These are phyloP conservation scores for Anacardium occidentale DNA, from an alignment of 345 rosid species.

Conservation along the genomic window DNA sequence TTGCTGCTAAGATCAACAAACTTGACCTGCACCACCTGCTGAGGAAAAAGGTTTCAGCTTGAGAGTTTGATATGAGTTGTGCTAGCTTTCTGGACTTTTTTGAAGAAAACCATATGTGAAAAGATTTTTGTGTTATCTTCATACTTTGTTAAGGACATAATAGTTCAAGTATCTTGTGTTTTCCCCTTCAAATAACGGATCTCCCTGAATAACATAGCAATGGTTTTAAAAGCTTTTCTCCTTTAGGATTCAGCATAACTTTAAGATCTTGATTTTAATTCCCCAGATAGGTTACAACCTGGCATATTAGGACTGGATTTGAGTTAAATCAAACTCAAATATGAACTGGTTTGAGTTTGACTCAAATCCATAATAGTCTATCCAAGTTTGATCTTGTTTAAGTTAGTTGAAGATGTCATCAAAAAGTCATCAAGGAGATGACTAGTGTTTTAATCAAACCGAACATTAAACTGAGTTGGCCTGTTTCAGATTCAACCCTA, in stretches of 20 bases:
- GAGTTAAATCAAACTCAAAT: too few relatives aligned
- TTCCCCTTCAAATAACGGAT: not conserved
- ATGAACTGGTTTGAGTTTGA: too few relatives aligned
- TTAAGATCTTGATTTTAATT: not conserved
- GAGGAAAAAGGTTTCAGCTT: slow-evolving; percentile 39
- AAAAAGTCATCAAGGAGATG: too few relatives aligned
- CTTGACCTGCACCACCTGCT: slow-evolving; percentile 64
- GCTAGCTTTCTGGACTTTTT: not conserved
- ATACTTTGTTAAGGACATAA: not conserved
- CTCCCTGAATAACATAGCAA: not conserved
- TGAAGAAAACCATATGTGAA: not conserved
- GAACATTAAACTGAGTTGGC: too few relatives aligned
- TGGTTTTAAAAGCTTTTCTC: not conserved
- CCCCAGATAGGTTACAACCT: not conserved
- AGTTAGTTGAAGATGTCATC: too few relatives aligned
- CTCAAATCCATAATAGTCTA: too few relatives aligned
- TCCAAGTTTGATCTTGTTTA: too few relatives aligned
- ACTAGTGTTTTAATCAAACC: too few relatives aligned
- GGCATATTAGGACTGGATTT: too few relatives aligned
- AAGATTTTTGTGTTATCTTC: not conserved
- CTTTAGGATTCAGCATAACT: too few relatives aligned
- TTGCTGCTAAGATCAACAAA: slow-evolving; percentile 75
- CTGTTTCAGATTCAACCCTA: too few relatives aligned
- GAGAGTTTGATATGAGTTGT: not conserved
- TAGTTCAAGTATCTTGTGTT: not conserved